phyloP scores from a whole-genome alignment of 2,329 filamentous ascomycete species.

The Didymella glomerata region DNA sequence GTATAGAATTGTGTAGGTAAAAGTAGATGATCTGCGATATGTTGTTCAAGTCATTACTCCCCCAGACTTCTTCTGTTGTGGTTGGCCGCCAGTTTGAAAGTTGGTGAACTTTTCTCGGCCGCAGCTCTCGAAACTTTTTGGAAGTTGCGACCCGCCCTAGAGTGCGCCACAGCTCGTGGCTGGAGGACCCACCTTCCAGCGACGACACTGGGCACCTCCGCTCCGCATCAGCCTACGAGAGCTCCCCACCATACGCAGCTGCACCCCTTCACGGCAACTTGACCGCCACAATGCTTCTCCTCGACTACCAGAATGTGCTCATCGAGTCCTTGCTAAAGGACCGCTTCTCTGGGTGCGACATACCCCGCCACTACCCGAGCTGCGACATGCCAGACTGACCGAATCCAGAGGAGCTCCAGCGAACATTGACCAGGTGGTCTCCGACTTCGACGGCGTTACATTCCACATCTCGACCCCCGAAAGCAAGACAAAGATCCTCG shows the following conservation, averaged over 20 bases:
- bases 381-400: constrained; percentile 47
- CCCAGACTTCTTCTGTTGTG: neutral
- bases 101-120: constrained; percentile 33
- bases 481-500: constrained; percentile 88
- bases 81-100: constrained; percentile 8
- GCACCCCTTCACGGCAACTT: constrained; percentile 20
- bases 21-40: neutral
- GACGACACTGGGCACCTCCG: constrained; percentile 40
- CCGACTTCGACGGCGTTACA: constrained; percentile 98
- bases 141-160: constrained; percentile 35
- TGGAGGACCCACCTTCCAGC: constrained; percentile 34
- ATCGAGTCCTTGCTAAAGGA: constrained; percentile 97
- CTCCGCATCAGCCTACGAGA: constrained; percentile 40
- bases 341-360: constrained; percentile 81
- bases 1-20: constrained; percentile 1
- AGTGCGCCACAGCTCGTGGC: constrained; percentile 32
- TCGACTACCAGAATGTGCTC: constrained; percentile 98
- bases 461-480: constrained; percentile 99
- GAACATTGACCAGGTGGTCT: constrained; percentile 97
- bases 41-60: constrained; percentile 11
- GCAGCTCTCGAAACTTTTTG: constrained; percentile 46
- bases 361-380: constrained; percentile 45
- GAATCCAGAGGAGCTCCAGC: constrained; percentile 75
- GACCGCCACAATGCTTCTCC: constrained; percentile 74
- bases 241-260: constrained; percentile 35